Evolutionary conservation across 331 rosid genomes (phyloP), one percentile per base, ranked within the genome.

Genomic region (Malus hybrid): DNA sequence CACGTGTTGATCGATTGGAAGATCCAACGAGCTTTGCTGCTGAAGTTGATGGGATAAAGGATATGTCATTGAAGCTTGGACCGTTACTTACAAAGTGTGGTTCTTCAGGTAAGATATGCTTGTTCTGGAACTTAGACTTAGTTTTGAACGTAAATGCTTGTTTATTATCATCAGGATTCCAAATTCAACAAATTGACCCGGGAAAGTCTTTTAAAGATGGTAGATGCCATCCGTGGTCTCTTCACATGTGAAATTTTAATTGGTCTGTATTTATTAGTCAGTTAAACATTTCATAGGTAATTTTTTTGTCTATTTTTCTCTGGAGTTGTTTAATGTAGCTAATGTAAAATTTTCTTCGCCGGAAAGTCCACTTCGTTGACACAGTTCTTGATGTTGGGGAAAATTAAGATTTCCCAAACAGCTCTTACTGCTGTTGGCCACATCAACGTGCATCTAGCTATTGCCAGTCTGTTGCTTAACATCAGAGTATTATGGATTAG

Each of bases 91-190:
- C 75, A 32, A 88, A 77, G 82, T 80, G 87, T 81, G 61, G 66
- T 57, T 84, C 90, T 77, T 83, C 91, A 80, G 97, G 97, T 94
- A 85, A 77, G 55, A 26, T 15, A 55, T 61, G 44, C 26, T 55
- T 72, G 22, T 16, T 46, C 28, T 9, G 70, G 32, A 18, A 44
- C 9, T 62, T n/a, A 28, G 58, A 61, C 10, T 42, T 72, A 39
- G 32, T n/a, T 26, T 52, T 73, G 60, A 12, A 39, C 16, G 32
- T 74, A 29, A 63, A 61, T 61, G 69, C 65, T 34, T 74, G 48
- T 2, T 44, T 62, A 6, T 44, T 28, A 18, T 73, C 60, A 28
- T 44, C 4, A 20, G 34, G 46, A 19, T 46, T 15, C 33, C 72
- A 44, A 44, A 30, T 22, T 66, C 39, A 26, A 60, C 39, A 72